Evolutionary conservation across 2,329 filamentous ascomycete genomes (phyloP).

Genomic region (Didymella arachidicola): DNA sequence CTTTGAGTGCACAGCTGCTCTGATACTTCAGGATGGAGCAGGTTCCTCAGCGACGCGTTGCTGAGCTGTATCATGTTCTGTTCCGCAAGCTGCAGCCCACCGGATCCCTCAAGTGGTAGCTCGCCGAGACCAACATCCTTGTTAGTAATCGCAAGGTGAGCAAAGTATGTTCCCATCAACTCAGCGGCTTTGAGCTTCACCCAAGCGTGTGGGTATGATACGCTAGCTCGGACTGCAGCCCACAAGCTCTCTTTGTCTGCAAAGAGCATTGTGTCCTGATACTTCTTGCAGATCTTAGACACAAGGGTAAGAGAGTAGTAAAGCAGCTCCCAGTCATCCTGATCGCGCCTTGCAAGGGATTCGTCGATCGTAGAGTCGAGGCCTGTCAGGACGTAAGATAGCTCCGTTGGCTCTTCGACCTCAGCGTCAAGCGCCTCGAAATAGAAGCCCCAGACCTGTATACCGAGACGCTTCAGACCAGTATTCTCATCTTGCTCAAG

Average conservation of each 20-base stretch:
- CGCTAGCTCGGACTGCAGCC: constrained; percentile 70
- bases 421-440: constrained; percentile 67
- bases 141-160: constrained; percentile 75
- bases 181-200: constrained; percentile 80
- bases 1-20: constrained; percentile 80
- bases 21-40: constrained; percentile 71
- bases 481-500: constrained; percentile 76
- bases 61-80: constrained; percentile 68
- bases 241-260: constrained; percentile 71
- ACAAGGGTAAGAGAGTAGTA: constrained; percentile 76
- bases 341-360: constrained; percentile 59
- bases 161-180: constrained; percentile 78
- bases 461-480: constrained; percentile 73
- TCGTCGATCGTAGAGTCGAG: constrained; percentile 62
- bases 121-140: constrained; percentile 61
- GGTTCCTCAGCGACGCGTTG: constrained; percentile 64
- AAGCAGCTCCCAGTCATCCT: constrained; percentile 74
- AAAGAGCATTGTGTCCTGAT: constrained; percentile 70
- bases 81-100: constrained; percentile 72
- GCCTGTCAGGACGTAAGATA: constrained; percentile 63
- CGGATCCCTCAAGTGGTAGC: constrained; percentile 71
- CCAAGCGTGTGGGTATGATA: constrained; percentile 74
- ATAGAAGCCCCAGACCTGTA: constrained; percentile 84
- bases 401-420: constrained; percentile 69
- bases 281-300: constrained; percentile 70